phyloP scores from a whole-genome alignment of 2,329 filamentous ascomycete species.

The Microdochium nivale region DNA sequence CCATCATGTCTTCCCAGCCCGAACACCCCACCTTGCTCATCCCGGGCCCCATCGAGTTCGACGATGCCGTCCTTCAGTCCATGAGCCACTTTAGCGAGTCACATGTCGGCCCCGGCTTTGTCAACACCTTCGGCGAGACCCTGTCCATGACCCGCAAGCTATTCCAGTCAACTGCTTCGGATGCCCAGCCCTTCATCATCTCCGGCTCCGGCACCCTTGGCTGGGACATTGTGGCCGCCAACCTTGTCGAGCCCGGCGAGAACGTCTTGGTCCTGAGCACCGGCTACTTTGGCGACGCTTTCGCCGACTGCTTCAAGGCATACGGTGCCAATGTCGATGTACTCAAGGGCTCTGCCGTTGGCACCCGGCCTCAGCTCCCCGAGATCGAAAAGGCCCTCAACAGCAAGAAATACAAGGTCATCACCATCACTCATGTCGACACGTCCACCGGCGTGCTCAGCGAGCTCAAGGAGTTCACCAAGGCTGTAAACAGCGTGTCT shows the following conservation, averaged over 20 bases:
- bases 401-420: constrained; percentile 85
- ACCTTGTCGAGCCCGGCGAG: constrained; percentile 82
- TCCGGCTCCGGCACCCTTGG: constrained; percentile 92
- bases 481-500: constrained; percentile 76
- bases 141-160: constrained; percentile 83
- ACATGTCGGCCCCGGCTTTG: constrained; percentile 84
- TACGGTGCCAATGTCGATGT: constrained; percentile 90
- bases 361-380: constrained; percentile 74
- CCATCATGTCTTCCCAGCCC: constrained; percentile 53
- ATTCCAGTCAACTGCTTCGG: constrained; percentile 78
- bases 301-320: constrained; percentile 82
- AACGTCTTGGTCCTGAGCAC: constrained; percentile 89
- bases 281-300: constrained; percentile 94
- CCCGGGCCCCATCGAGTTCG: constrained; percentile 95
- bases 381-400: constrained; percentile 84
- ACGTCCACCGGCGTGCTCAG: constrained; percentile 94
- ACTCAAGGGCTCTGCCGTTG: constrained; percentile 72
- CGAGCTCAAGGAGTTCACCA: constrained; percentile 76
- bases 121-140: constrained; percentile 84
- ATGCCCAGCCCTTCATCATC: constrained; percentile 85
- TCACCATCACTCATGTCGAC: constrained; percentile 95
- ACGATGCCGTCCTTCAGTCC: constrained; percentile 89
- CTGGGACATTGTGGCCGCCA: constrained; percentile 94
- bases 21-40: constrained; percentile 74
- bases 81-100: constrained; percentile 97